Conservation (phyloP, 805 yeast genomes). For the Zygosaccharomyces bailii region DNA sequence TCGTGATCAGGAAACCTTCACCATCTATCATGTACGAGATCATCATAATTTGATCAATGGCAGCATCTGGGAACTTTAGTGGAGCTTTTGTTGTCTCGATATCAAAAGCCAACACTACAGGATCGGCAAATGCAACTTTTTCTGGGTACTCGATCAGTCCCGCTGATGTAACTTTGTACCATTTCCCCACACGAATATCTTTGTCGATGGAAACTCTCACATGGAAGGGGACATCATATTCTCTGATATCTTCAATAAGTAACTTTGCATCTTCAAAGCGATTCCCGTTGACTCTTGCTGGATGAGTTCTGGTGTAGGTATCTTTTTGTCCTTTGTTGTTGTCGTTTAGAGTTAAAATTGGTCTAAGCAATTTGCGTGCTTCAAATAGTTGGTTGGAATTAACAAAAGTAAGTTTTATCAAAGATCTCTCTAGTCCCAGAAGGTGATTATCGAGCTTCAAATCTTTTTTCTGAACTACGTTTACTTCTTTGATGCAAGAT, state of each 20-base stretch:
- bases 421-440: conserved; percentile 62
- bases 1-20: conserved; percentile 89
- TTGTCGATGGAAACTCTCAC: conserved; percentile 94
- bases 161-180: conserved; percentile 78
- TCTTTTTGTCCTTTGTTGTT: conserved; percentile 59
- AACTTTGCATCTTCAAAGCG: conserved; percentile 55
- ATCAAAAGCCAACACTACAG: conserved; percentile 94
- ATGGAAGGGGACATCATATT: conserved; percentile 95
- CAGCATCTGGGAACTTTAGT: conserved; percentile 88
- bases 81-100: conserved; percentile 98
- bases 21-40: conserved; percentile 99
- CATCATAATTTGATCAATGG: conserved; percentile 95
- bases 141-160: conserved; percentile 56
- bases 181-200: conserved; percentile 85
- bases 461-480: conserved; percentile 70
- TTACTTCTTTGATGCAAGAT: conserved; percentile 51
- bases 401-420: conserved; percentile 68
- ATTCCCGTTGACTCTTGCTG: conserved; percentile 20
- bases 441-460: conserved; percentile 80
- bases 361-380: conserved; percentile 67
- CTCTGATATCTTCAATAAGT: conserved; percentile 73
- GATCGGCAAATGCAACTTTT: conserved; percentile 92
- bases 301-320: conserved; percentile 42
- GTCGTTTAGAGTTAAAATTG: conserved; percentile 67
- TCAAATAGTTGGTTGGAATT: conserved; percentile 69